Evolutionary conservation across 1,284 basidiomycete species (phyloP).

Genomic region (Trichosporon faecale): DNA sequence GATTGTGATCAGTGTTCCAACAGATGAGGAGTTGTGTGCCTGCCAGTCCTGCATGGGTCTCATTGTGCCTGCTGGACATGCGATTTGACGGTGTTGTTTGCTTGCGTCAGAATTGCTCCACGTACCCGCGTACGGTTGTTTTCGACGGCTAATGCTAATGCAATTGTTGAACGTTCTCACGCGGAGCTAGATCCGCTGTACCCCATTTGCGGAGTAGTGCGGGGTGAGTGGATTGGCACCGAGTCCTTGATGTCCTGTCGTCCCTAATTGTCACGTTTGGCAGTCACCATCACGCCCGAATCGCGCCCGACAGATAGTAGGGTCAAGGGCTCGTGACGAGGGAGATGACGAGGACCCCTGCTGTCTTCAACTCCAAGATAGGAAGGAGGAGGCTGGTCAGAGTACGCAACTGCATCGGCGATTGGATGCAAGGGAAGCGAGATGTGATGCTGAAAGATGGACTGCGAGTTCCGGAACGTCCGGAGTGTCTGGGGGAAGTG

Average conservation of each 20-base stretch:
- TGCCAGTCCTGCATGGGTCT: background rate
- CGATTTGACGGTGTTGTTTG: background rate
- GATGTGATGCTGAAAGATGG: no score
- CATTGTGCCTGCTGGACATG: background rate
- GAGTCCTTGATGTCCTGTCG: background rate
- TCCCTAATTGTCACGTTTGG: background rate
- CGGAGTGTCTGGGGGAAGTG: background rate
- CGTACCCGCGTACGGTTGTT: background rate
- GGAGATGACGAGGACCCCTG: background rate
- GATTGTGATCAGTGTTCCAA: background rate
- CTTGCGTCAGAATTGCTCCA: constrained; percentile 5
- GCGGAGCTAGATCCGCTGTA: background rate
- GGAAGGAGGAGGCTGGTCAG: background rate
- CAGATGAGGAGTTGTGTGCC: background rate
- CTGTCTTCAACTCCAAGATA: background rate
- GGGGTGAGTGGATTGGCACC: background rate
- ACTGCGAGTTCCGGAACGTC: background rate
- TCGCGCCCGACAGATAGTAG: background rate
- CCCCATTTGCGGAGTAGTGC: background rate
- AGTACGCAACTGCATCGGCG: background rate
- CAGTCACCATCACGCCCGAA: background rate
- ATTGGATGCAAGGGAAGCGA: background rate
- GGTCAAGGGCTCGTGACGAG: background rate
- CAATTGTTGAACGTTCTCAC: background rate
- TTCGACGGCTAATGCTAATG: background rate